These are phyloP conservation scores for Talaromyces sp. DNA, from an alignment of 2,329 filamentous ascomycete species.

Conservation along the genomic window DNA sequence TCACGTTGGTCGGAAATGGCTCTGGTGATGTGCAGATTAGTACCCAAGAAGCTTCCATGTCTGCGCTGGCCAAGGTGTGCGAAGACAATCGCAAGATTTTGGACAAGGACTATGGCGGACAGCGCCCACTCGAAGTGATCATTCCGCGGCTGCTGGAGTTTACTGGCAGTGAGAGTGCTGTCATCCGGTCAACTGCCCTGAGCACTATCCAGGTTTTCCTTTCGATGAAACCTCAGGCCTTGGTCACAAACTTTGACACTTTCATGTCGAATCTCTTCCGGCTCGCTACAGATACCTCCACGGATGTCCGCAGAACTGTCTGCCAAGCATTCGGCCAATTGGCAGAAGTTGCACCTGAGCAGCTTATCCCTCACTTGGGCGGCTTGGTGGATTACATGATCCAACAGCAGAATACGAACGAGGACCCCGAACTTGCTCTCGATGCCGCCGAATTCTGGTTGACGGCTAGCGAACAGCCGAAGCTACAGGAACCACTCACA, in stretches of 20 bases:
- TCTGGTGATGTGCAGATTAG: constrained; percentile 62
- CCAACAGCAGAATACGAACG: constrained; percentile 71
- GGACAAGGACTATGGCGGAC: constrained; percentile 80
- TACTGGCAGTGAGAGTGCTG: constrained; percentile 68
- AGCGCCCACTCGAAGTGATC: constrained; percentile 80
- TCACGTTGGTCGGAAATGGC: constrained; percentile 71
- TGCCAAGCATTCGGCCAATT: constrained; percentile 90
- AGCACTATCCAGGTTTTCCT: constrained; percentile 89
- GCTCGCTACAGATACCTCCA: constrained; percentile 68
- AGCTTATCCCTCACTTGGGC: constrained; percentile 79
- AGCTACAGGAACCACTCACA: constrained; percentile 68
- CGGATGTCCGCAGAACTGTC: constrained; percentile 85
- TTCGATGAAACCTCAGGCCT: constrained; percentile 73
- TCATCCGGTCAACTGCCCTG: constrained; percentile 74
- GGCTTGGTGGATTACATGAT: constrained; percentile 92
- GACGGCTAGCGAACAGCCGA: constrained; percentile 80
- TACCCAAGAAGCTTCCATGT: constrained; percentile 89
- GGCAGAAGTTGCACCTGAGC: constrained; percentile 84
- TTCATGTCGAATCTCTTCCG: constrained; percentile 79
- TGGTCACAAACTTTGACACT: constrained; percentile 73
- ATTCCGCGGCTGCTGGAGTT: constrained; percentile 88
- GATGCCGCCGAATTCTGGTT: constrained; percentile 98
- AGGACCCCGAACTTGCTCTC: constrained; percentile 83
- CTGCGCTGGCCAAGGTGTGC: constrained; percentile 88
- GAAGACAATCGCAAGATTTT: constrained; percentile 88